A percentile compares a stretch with the other conserved stretches of the same genome.
These are phyloP conservation scores for Candida andamanensis DNA, from an alignment of 805 yeast genomes.

Conservation along the genomic window DNA sequence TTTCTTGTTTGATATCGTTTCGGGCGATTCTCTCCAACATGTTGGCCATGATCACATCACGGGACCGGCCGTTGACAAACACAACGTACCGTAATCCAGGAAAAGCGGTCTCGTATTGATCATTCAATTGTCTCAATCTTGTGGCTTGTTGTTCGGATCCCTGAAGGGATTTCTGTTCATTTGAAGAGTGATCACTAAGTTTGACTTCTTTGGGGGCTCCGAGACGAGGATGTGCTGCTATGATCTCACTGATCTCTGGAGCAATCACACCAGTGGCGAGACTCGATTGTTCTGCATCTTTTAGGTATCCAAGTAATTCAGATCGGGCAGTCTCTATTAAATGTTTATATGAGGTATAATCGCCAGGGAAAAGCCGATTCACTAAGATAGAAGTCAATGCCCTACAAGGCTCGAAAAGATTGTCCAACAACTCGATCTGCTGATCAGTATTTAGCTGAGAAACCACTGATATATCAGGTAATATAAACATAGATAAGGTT, in stretches of 20 bases:
- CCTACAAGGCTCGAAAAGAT: slow-evolving; percentile 62
- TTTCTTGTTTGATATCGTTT: slow-evolving; percentile 51
- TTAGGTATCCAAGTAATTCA: slow-evolving; percentile 29
- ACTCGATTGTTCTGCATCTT: slow-evolving; percentile 18
- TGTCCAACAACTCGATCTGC: slow-evolving; percentile 34
- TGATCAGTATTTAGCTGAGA: slow-evolving; percentile 25
- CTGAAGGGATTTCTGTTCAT: slow-evolving; percentile 65
- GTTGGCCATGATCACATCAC: slow-evolving; percentile 57
- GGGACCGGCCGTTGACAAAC: slow-evolving; percentile 78
- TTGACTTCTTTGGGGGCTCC: slow-evolving; percentile 52
- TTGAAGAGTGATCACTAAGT: slow-evolving; percentile 59
- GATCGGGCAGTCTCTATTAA: slow-evolving; percentile 45
- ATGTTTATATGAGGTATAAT: slow-evolving; percentile 18
- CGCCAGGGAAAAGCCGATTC: slow-evolving; percentile 21
- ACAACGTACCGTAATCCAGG: slow-evolving; percentile 79
- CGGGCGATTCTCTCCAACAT: slow-evolving; percentile 57
- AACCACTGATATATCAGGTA: slow-evolving; percentile 5
- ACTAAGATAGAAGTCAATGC: slow-evolving; percentile 33
- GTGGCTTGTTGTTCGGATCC: slow-evolving; percentile 45
- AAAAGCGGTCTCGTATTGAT: slow-evolving; percentile 53
- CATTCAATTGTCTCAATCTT: slow-evolving; percentile 50
- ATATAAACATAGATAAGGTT: slow-evolving; percentile 1
- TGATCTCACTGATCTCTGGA: slow-evolving; percentile 44
- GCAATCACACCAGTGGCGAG: slow-evolving; percentile 14
- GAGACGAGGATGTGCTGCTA: slow-evolving; percentile 88